phyloP scores from a whole-genome alignment of 192 early-diverging fungal genomes.

The Umbelopsis sp. region DNA sequence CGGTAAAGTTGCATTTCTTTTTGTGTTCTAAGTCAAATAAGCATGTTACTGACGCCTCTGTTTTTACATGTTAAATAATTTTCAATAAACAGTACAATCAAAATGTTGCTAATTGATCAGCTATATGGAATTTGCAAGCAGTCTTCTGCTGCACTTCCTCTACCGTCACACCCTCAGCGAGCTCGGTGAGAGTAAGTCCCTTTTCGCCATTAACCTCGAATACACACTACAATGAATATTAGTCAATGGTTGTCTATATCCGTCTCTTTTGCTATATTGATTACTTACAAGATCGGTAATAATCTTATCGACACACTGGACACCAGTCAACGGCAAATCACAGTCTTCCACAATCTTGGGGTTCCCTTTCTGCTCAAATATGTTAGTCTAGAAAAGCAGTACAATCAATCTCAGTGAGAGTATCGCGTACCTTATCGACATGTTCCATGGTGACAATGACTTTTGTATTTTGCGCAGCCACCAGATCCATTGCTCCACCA shows the following conservation, averaged over 20 bases:
- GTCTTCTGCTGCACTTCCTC: conserved; percentile 71
- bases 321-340: conserved; percentile 74
- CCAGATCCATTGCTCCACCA: conserved; percentile 83
- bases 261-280: not conserved
- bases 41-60: too few species aligned
- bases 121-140: conserved; percentile 63
- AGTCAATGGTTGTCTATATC: not conserved
- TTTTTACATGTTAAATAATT: too few species aligned
- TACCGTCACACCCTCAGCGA: conserved; percentile 60
- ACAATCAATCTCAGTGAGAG: too few species aligned
- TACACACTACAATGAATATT: conserved; percentile 48
- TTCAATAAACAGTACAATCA: too few species aligned
- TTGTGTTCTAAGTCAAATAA: too few species aligned
- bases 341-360: conserved; percentile 76
- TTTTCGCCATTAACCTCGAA: conserved; percentile 62
- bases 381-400: not conserved
- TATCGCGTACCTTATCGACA: conserved; percentile 36
- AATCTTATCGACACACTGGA: conserved; percentile 65
- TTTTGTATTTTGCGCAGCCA: conserved; percentile 64
- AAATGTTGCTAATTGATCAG: not conserved
- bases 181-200: conserved; percentile 64
- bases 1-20: too few species aligned
- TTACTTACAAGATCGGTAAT: conserved; percentile 54
- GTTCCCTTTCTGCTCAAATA: conserved; percentile 54
- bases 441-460: conserved; percentile 79